Evolutionary conservation across 1,284 basidiomycete genomes (phyloP), one percentile per base, ranked within the genome.

Genomic region (Amylostereum areolatum): DNA sequence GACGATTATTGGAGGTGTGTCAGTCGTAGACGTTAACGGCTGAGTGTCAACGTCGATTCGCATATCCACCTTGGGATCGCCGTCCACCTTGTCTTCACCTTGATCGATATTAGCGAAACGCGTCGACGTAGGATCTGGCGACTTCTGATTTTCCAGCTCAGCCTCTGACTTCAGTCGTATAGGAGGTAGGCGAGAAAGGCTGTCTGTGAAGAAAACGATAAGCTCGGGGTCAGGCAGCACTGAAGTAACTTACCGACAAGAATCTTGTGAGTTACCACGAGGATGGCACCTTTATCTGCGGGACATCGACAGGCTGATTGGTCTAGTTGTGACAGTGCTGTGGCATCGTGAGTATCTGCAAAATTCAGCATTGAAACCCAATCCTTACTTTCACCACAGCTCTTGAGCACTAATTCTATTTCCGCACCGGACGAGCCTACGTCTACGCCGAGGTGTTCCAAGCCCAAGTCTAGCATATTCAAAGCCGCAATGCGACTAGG

Each of bases 401-500:
- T 70, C 43, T 73, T 74, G 0, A 94, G 77, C 6, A 97, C 78
- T 3, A 69, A 66, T 37, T 85, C 74, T 2, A 96, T 67, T 9
- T 82, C 83, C 4, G 73, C 62, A 1, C 75, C 74, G 0, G 72
- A 68, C 0, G 69, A 66, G n/a, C 74, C 76, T 31, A 85, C 67
- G 61, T 89, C 69, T 4, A 97, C 77, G 4, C 94, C 95, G 1
- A 98, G 78, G 65, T 97, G 92, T 37, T 87, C 84, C 18, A 97
- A 71, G 2, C 81, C 78, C 1, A 98, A 71, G 61, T 97, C 94
- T 0, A 97, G 72, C 72, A 93, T 80, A 59, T 95, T 94, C 40
- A 98, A 73, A 0, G 92, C 94, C 8, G 91, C 90, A 25, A 97
- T 85, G 3, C 93, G 81, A 57, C 85, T 91, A n/a, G 0, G 92